phyloP scores from a whole-genome alignment of 805 yeast species.

The Jamesozyma hellenica region DNA sequence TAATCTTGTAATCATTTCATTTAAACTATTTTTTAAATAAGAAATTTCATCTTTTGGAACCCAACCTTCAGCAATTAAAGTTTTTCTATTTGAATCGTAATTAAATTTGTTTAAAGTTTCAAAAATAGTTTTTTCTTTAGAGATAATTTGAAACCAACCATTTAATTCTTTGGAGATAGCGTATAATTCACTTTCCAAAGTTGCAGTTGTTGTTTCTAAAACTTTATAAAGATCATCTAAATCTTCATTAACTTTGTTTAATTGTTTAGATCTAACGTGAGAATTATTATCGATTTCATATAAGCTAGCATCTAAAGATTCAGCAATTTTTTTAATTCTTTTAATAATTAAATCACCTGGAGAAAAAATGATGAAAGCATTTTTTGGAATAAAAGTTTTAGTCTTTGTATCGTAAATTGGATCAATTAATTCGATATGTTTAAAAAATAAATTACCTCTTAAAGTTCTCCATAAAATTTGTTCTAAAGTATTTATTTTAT shows the following conservation, averaged over 20 bases:
- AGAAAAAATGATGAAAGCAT: constrained; percentile 57
- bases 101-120: constrained; percentile 55
- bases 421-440: constrained; percentile 45
- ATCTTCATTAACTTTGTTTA: constrained; percentile 31
- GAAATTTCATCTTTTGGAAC: constrained; percentile 47
- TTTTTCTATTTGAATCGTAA: constrained; percentile 55
- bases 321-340: constrained; percentile 55
- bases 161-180: constrained; percentile 54
- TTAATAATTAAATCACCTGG: constrained; percentile 56
- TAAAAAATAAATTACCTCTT: constrained; percentile 61
- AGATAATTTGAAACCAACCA: constrained; percentile 45
- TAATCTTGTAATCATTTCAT: constrained; percentile 28
- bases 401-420: constrained; percentile 47
- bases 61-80: constrained; percentile 70
- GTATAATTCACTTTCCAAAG: constrained; percentile 54
- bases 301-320: constrained; percentile 54
- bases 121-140: constrained; percentile 49
- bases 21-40: constrained; percentile 36
- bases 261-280: constrained; percentile 31
- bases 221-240: constrained; percentile 42
- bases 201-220: constrained; percentile 39
- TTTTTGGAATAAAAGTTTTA: constrained; percentile 41
- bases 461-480: constrained; percentile 65
- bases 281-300: constrained; percentile 43
- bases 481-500: constrained; percentile 49